Evolutionary conservation across 2,329 filamentous ascomycete species (phyloP).

Genomic region (Fusarium piperis): DNA sequence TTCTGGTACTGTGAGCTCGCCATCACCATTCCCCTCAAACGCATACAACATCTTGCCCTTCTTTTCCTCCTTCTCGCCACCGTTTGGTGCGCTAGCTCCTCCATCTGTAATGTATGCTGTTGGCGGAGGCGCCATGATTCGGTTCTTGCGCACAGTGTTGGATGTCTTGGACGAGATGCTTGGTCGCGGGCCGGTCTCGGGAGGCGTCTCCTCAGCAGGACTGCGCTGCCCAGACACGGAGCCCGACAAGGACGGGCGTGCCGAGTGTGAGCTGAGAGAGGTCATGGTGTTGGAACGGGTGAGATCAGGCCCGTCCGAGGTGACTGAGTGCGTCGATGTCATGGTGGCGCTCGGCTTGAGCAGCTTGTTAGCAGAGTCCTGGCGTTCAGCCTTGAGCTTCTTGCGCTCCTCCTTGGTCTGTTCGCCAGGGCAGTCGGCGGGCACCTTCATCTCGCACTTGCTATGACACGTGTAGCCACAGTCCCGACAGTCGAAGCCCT

Average conservation of each 20-base stretch:
- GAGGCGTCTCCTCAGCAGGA: conserved; percentile 60
- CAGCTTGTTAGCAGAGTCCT: conserved; percentile 76
- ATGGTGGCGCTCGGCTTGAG: conserved; percentile 57
- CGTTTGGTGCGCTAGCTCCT: conserved; percentile 59
- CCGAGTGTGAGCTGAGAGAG: conserved; percentile 86
- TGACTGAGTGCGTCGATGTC: conserved; percentile 58
- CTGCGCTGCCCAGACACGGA: conserved; percentile 59
- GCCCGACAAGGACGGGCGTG: conserved; percentile 78
- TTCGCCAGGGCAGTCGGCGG: conserved; percentile 93
- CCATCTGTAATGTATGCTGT: conserved; percentile 78
- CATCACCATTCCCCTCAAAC: conserved; percentile 83
- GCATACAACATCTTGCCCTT: conserved; percentile 89
- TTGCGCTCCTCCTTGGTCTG: conserved; percentile 95
- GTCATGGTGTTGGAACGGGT: conserved; percentile 88
- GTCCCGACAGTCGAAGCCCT: conserved; percentile 94
- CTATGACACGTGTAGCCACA: conserved; percentile 98
- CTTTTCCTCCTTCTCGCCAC: conserved; percentile 56
- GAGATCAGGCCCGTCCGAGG: conserved; percentile 73
- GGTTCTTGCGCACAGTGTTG: conserved; percentile 64
- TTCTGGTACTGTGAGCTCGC: conserved; percentile 83
- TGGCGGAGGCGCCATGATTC: conserved; percentile 89
- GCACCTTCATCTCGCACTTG: conserved; percentile 99
- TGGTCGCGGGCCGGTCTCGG: conserved; percentile 37
- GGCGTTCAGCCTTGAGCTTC: conserved; percentile 86
- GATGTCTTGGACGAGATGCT: conserved; percentile 44